Evolutionary conservation across 257 asterid genomes (phyloP).

Genomic region (Scutellaria minor): DNA sequence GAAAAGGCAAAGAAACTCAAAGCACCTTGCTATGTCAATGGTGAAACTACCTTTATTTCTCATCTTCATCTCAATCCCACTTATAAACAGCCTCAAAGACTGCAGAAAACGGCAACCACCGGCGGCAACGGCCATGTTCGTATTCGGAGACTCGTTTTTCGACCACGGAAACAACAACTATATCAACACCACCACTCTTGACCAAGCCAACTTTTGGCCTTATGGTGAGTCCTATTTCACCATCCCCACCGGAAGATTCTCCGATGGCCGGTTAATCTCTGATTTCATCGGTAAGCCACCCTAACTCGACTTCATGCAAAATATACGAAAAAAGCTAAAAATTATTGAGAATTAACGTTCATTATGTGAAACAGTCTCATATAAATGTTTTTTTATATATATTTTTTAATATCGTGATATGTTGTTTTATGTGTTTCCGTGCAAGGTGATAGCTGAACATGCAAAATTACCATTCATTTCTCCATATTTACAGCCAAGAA

Average conservation of each 20-base stretch:
- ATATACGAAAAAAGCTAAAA: too few relatives aligned
- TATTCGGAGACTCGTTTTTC: conserved; percentile 73
- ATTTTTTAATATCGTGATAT: not conserved
- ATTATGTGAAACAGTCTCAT: too few relatives aligned
- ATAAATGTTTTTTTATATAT: too few relatives aligned
- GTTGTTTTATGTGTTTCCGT: not conserved
- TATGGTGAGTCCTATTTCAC: conserved; percentile 63
- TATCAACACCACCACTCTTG: conserved; percentile 69
- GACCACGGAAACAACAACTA: conserved; percentile 81
- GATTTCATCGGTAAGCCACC: conserved; percentile 59
- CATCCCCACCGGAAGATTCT: conserved; percentile 73
- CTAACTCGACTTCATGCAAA: not conserved
- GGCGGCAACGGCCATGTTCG: conserved; percentile 40
- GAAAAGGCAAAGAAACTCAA: too few relatives aligned
- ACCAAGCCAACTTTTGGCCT: conserved; percentile 71
- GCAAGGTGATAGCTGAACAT: conserved; percentile 52
- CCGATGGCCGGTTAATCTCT: conserved; percentile 74
- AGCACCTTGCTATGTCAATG: conserved; percentile 16
- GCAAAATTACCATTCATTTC: conserved; percentile 55
- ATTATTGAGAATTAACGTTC: too few relatives aligned
- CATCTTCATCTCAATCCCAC: conserved; percentile 31
- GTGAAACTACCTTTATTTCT: conserved; percentile 25
- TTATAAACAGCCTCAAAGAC: not conserved
- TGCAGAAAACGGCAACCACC: conserved; percentile 12
- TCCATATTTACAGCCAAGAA: conserved; percentile 51